A percentile compares a stretch with the other conserved stretches of the same genome.
These are phyloP conservation scores for Angophora floribunda DNA, from an alignment of 345 rosid genomes.

Conservation along the genomic window DNA sequence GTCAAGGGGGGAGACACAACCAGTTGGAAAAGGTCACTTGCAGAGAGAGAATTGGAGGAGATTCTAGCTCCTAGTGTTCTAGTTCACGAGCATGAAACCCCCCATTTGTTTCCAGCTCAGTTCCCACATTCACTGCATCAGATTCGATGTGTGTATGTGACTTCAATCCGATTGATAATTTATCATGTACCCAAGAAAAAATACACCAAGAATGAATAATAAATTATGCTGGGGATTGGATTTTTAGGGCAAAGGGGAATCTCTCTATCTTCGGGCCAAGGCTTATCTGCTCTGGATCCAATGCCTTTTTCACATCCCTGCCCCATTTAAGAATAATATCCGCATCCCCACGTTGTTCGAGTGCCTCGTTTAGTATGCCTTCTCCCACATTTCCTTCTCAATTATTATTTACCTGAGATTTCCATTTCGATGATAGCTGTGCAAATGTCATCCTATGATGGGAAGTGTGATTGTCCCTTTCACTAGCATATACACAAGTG, in stretches of 20 bases:
- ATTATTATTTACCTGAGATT: slow-evolving; percentile 2
- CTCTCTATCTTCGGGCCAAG: slow-evolving; percentile 6
- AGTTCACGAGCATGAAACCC: neutral
- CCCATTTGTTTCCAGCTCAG: neutral
- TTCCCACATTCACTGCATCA: slow-evolving; percentile 23
- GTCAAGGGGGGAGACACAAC: neutral
- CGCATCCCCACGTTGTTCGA: slow-evolving; percentile 11
- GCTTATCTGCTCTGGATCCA: slow-evolving; percentile 25
- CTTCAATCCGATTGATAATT: neutral
- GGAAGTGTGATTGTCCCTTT: neutral
- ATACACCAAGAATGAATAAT: neutral
- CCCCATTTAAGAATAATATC: slow-evolving; percentile 10
- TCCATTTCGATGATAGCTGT: neutral
- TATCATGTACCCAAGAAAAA: neutral
- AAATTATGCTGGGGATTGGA: neutral
- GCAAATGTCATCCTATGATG: neutral
- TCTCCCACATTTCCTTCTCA: neutral
- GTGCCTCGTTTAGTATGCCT: neutral
- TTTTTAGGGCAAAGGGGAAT: slow-evolving; percentile 5
- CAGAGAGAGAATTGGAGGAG: neutral
- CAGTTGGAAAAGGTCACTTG: neutral
- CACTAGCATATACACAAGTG: neutral
- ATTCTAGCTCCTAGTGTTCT: neutral
- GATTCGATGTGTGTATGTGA: neutral
- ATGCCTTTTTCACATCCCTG: neutral